Evolutionary conservation across 2,329 filamentous ascomycete species (phyloP).

Genomic region (Hymenoscyphus salicellus): DNA sequence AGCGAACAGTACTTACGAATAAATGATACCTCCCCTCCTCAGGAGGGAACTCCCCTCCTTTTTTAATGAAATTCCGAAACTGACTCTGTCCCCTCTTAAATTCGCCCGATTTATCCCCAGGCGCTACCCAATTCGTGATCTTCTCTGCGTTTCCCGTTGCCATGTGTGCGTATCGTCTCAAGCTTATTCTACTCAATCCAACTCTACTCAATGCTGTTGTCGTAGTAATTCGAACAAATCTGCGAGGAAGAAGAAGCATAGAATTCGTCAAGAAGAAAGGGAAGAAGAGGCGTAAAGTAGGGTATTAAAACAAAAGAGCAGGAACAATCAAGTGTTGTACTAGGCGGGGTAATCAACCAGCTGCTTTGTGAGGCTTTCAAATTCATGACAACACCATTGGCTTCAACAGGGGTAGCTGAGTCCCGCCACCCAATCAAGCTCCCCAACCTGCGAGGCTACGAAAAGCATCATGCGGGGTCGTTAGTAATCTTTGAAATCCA

Average conservation of each 20-base stretch:
- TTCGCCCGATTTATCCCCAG: constrained; percentile 75
- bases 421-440: not conserved
- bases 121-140: constrained; percentile 82
- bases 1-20: constrained; percentile 72
- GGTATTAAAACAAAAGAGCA: not conserved
- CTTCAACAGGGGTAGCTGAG: not conserved
- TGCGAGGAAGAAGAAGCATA: not conserved
- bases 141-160: constrained; percentile 37
- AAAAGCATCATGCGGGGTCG: not conserved
- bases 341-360: not conserved
- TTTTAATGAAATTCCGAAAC: constrained; percentile 69
- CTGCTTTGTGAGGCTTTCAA: not conserved
- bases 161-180: constrained; percentile 28
- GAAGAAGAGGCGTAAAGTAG: not conserved
- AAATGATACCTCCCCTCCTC: constrained; percentile 92
- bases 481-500: not conserved
- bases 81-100: constrained; percentile 85
- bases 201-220: too few species aligned
- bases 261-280: not conserved
- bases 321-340: not conserved
- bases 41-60: constrained; percentile 62
- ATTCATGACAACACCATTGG: not conserved
- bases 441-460: not conserved
- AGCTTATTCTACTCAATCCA: constrained; percentile 15
- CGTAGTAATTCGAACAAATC: not conserved